Evolutionary conservation across 345 rosid species (phyloP), one percentile per base, ranked within the genome.

Genomic region (Euphorbia tirucalli): DNA sequence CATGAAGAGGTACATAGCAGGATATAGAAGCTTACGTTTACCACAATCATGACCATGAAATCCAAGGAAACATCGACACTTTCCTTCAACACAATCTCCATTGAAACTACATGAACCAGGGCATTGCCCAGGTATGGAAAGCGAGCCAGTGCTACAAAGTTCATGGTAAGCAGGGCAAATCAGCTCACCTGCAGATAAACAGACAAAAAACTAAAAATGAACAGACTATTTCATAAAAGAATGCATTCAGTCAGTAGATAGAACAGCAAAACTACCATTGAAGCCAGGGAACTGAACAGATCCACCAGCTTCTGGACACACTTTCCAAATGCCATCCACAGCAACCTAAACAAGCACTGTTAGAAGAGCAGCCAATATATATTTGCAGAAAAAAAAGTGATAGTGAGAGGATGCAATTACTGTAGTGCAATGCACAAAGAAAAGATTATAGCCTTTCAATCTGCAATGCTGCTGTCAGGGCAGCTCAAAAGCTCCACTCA

Each of bases 301-400:
- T 62, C 98, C 98, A 57, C 99, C 99, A 70, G 87, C 87, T 80
- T 75, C 83, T 28, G 97, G 96, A 80, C 99, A 96, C 30, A 71
- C 83, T 82, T 88, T 93, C 99, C 99, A 96, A 72, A 78, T 81
- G 74, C 96, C 99, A 80, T 93, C 99, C 71, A 96, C 99, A 67
- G 99, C 96, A 83, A 96, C 91, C 99, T 96, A 77, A 66, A 75
- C 67, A 37, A 71, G 43, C 46, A 61, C 28, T 46, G 19, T 27
- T 32, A 72, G 19, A 31, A 74, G 25, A 16, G 80, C 25, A 63
- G 1, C 32, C 4, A 2, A 21, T 67, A 70, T 13, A 18, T 22
- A 32, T 54, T 54, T 49, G 28, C n/a, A 65, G 15, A 69, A 55
- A 44, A 24, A 43, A 25, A 65, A 65, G 4, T 16, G 43, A 62